Conservation (phyloP, 176 grass and related monocot species). For the Puya raimondii region DNA sequence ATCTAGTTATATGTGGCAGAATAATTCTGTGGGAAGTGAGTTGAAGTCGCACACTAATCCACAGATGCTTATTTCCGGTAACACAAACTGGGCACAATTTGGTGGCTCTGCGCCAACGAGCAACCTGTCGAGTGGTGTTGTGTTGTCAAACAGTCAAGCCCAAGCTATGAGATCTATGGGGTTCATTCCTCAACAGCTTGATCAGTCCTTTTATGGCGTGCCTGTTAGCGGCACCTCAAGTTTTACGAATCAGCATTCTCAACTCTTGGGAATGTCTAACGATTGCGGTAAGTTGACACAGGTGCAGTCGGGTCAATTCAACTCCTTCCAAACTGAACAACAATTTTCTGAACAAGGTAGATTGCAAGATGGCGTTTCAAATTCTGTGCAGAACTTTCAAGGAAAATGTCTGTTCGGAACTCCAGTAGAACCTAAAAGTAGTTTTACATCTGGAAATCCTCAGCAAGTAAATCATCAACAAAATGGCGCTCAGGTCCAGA, state of each 20-base stretch:
- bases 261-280: conserved; percentile 58
- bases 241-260: conserved; percentile 62
- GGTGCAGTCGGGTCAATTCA: conserved; percentile 27
- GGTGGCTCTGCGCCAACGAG: conserved; percentile 36
- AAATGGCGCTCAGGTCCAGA: conserved; percentile 43
- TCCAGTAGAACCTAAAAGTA: conserved; percentile 29
- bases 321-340: conserved; percentile 41
- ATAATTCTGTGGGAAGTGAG: conserved; percentile 41
- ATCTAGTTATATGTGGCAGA: conserved; percentile 48
- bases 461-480: conserved; percentile 45
- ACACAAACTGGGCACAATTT: conserved; percentile 60
- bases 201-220: conserved; percentile 64
- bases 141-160: conserved; percentile 45
- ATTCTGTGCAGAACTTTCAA: conserved; percentile 60
- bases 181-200: conserved; percentile 49
- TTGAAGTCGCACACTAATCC: conserved; percentile 39
- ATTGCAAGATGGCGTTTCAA: conserved; percentile 18
- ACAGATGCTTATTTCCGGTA: conserved; percentile 46
- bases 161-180: conserved; percentile 55
- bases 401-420: conserved; percentile 52
- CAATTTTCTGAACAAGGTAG: conserved; percentile 27
- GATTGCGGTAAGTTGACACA: conserved; percentile 52
- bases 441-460: conserved; percentile 39
- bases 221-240: conserved; percentile 38
- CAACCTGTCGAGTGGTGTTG: conserved; percentile 60